A percentile compares a stretch with the other conserved stretches of the same genome.
phyloP scores from a whole-genome alignment of 179 eudicot species.

The Nepenthes alata region DNA sequence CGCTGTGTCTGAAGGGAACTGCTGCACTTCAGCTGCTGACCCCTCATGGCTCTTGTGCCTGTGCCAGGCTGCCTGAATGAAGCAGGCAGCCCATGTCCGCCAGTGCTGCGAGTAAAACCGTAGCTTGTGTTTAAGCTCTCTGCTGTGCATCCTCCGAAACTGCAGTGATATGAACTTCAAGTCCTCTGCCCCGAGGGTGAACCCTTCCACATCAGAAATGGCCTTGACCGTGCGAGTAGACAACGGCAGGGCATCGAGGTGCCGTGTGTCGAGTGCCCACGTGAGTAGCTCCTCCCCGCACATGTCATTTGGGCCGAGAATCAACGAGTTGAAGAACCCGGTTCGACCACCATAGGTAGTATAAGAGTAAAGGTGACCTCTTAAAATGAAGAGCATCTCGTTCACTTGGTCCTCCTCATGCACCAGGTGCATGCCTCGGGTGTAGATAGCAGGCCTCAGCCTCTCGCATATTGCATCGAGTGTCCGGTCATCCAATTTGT shows the following conservation, averaged over 20 bases:
- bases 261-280: conserved; percentile 18
- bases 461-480: conserved; percentile 33
- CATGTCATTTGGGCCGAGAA: conserved; percentile 27
- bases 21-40: conserved; percentile 2
- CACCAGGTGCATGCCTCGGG: conserved; percentile 20
- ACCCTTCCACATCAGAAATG: conserved; percentile 47
- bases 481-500: conserved; percentile 29
- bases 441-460: conserved; percentile 24
- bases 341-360: conserved; percentile 33
- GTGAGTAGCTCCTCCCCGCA: conserved; percentile 39
- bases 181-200: conserved; percentile 46
- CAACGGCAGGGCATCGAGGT: conserved; percentile 28
- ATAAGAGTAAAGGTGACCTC: conserved; percentile 26
- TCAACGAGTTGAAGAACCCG: conserved; percentile 27
- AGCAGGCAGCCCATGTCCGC: conserved; percentile 58
- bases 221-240: conserved; percentile 53
- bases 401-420: conserved; percentile 24
- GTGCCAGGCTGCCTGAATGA: conserved; percentile 50
- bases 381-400: conserved; percentile 32
- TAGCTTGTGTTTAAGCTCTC: conserved; percentile 45
- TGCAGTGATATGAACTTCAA: conserved; percentile 42
- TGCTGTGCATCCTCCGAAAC: conserved; percentile 44
- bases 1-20: not conserved
- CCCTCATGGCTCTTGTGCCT: conserved; percentile 20
- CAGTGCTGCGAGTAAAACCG: conserved; percentile 57